Conservation (phyloP, 2,329 filamentous ascomycete genomes). For the Hypoxylon sp. region DNA sequence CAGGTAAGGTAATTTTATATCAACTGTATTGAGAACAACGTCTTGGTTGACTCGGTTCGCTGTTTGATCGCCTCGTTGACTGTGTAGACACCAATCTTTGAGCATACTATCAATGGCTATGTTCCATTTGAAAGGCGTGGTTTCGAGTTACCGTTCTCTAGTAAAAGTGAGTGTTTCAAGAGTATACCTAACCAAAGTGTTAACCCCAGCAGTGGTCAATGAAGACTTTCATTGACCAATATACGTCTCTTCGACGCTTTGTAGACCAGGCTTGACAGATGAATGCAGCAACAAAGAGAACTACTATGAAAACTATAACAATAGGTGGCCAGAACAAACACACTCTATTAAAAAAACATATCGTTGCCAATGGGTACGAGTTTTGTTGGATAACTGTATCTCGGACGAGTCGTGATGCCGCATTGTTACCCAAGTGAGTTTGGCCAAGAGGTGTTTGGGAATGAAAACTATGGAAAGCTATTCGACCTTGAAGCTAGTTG, state of each 20-base stretch:
- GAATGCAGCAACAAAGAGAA: conserved; percentile 26
- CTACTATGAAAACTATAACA: too few species aligned
- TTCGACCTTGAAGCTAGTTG: too few species aligned
- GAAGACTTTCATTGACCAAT: background rate
- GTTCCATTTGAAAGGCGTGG: background rate
- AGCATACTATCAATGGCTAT: background rate
- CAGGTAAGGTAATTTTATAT: background rate
- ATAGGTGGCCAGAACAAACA: too few species aligned
- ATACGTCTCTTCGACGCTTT: conserved; percentile 10
- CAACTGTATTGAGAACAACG: background rate
- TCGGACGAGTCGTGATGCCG: too few species aligned
- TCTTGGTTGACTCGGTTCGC: conserved; percentile 3
- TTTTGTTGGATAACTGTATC: too few species aligned
- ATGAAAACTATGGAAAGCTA: too few species aligned
- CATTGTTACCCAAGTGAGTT: too few species aligned
- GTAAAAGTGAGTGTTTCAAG: background rate
- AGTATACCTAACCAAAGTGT: background rate
- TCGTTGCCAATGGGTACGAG: too few species aligned
- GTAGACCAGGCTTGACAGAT: background rate
- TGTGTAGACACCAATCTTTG: background rate
- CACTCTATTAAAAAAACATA: too few species aligned
- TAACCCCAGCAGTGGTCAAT: background rate
- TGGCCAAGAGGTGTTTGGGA: too few species aligned
- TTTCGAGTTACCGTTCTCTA: background rate
- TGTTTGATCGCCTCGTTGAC: background rate